Evolutionary conservation across 495 filamentous ascomycete genomes (phyloP).

Genomic region (Talaromyces borbonicus): DNA sequence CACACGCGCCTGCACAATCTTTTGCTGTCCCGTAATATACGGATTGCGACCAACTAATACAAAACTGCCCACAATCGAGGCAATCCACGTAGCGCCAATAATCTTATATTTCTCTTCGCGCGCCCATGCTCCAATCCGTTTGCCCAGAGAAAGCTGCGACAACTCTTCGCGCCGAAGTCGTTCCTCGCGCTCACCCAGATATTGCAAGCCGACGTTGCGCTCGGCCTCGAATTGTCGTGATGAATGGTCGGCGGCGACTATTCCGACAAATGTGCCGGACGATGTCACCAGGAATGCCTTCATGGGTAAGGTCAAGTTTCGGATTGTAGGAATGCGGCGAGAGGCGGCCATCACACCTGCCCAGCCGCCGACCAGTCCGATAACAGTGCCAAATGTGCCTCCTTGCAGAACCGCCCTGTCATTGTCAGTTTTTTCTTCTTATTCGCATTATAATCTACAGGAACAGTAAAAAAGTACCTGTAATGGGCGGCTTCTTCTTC

Average conservation of each 20-base stretch:
- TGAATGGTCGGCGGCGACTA: conserved; percentile 75
- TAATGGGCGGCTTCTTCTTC: conserved; percentile 74
- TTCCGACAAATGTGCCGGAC: conserved; percentile 69
- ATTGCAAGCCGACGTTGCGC: conserved; percentile 51
- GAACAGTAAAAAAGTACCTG: conserved; percentile 30
- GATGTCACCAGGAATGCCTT: conserved; percentile 84
- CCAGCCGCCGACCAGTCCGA: conserved; percentile 55
- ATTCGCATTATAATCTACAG: background rate
- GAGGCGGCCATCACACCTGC: conserved; percentile 53
- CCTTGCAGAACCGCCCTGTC: conserved; percentile 65
- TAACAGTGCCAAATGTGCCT: conserved; percentile 56
- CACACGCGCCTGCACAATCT: conserved; percentile 93
- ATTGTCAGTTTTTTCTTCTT: background rate
- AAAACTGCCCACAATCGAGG: conserved; percentile 68
- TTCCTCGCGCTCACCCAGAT: conserved; percentile 56
- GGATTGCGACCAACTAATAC: conserved; percentile 68
- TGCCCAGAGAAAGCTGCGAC: conserved; percentile 42
- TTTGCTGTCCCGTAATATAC: conserved; percentile 69
- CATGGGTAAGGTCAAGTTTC: conserved; percentile 75
- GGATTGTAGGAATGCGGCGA: conserved; percentile 60
- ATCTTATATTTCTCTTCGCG: conserved; percentile 83
- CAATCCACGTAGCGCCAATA: conserved; percentile 74
- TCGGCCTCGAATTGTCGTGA: conserved; percentile 63
- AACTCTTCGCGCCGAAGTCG: conserved; percentile 37
- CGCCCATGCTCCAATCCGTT: conserved; percentile 50